Conservation (phyloP, 2,329 filamentous ascomycete species). For the Cytospora piceae region DNA sequence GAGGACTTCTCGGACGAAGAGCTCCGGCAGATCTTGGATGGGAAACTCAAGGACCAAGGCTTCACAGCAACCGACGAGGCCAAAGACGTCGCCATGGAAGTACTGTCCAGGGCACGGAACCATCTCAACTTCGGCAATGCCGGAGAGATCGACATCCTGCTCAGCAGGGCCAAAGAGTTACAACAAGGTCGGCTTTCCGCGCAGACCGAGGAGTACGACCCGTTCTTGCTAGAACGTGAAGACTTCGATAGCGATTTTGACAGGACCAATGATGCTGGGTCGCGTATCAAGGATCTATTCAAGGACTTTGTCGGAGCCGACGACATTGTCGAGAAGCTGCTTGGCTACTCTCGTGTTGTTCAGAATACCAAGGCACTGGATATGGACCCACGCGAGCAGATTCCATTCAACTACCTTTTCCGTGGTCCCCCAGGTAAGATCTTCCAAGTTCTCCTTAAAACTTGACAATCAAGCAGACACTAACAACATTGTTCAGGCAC, state of each 20-base stretch:
- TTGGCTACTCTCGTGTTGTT: conserved; percentile 57
- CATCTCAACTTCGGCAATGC: conserved; percentile 72
- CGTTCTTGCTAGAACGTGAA: conserved; percentile 37
- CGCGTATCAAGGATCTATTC: conserved; percentile 59
- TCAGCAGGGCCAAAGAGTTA: conserved; percentile 57
- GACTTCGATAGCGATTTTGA: conserved; percentile 66
- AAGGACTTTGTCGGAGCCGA: conserved; percentile 62
- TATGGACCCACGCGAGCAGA: conserved; percentile 58
- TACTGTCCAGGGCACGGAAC: conserved; percentile 63
- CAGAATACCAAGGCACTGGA: conserved; percentile 53
- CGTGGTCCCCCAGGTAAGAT: conserved; percentile 59
- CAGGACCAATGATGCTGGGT: conserved; percentile 49
- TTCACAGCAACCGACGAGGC: conserved; percentile 57
- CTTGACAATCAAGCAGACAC: background rate
- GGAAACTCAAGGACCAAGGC: conserved; percentile 63
- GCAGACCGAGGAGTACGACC: conserved; percentile 32
- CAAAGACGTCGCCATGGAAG: conserved; percentile 58
- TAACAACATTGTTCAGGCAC: background rate
- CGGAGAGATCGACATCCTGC: conserved; percentile 71
- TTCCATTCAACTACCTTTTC: conserved; percentile 73
- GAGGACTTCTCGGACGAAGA: conserved; percentile 68
- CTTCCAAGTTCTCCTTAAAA: background rate
- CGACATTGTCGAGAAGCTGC: conserved; percentile 54
- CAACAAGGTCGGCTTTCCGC: conserved; percentile 38
- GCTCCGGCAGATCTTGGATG: conserved; percentile 60